Evolutionary conservation across 176 grass and related monocot species (phyloP), one percentile per base, ranked within the genome.

Genomic region (Miscanthus lutarioriparius): DNA sequence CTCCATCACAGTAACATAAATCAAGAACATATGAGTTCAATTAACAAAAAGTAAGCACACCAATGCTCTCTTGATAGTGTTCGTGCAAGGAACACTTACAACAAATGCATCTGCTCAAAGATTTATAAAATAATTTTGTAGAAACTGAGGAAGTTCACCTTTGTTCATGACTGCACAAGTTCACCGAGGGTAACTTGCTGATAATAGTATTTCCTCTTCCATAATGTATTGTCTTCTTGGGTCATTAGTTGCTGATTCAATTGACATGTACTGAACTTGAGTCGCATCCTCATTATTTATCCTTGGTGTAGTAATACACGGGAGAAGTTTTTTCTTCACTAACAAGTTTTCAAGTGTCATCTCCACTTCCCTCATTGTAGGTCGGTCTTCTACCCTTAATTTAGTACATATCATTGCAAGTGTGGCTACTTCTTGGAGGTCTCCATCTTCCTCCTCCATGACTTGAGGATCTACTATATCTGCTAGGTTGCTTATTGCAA

Each of bases 1-100:
- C 28, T 77, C 88, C 82, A 81, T 81, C 1, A 86, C 13, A 0
- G 36, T 14, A 8, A 78, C 56, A 10, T 86, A 58, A n/a, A 58
- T 58, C 7, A n/a, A 58, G 20, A 58, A 51, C 48, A 19, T 7
- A 17, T 16, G 47, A 49, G 47, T 16, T 49, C 15, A 6, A 6
- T 49, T 49, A 49, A 17, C 47, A 49, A 49, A 49, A 49, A 49
- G 14, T 49, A 49, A 49, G 15, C 47, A 49, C 47, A 49, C 30
- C 14, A 49, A 49, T 49, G 14, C 12, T 49, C 47, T 49, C 47
- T 49, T 49, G 4, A 49, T 4, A 49, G 47, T 49, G 47, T 17
- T 49, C 47, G 5, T 49, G 14, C 47, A 49, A 49, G 14, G 14
- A 17, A 49, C 2, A 49, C 16, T 49, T 49, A 49, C 47, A 49